Base-by-base conservation (phyloP, 202 grass and related monocot genomes). In the Carex sylvatica region DNA sequence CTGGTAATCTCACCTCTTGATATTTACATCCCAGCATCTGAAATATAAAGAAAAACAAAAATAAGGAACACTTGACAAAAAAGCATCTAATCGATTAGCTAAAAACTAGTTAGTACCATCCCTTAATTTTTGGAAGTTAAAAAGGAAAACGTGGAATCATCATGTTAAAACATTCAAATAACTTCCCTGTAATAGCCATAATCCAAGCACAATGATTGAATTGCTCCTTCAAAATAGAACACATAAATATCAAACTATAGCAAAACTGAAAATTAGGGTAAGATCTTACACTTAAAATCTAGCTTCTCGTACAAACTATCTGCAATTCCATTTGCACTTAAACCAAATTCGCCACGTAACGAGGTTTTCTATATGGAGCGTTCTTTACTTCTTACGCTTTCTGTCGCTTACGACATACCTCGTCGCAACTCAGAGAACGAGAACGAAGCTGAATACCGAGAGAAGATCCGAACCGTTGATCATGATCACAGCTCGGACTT, bases 251-350 rank as follows among this genome's bases (percentile, higher is more conserved):
- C 70, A 74, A 30, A 53, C 9, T 19, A 20, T 20, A 77, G 28
- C 51, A 56, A 77, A 77, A 33, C 10, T 49, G 40, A 28, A 35
- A 19, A 7, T 53, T 36, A 77, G 3, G 52, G 15, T 6, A 74
- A 56, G 10, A n/a, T 56, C 74, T 77, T 59, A 77, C 74, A 35
- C 26, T 77, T 46, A 84, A 52, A 73, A 90, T 88, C 58, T 73
- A 74, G 69, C 62, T 65, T 18, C 36, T 20, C 0, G 68, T 78
- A 80, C 69, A 56, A 55, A 33, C 28, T 44, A 46, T 78, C 13
- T 86, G 74, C 1, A 54, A 72, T 53, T 61, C 49, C 49, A 83
- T 58, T 64, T 86, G 44, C 65, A 65, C 81, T 61, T 60, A 61
- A 74, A 85, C 8, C 47, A 24, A 20, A 20, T 79, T 59, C 1